Base-by-base conservation (phyloP, 139 green algal species). In the Nannochloris sp. region DNA sequence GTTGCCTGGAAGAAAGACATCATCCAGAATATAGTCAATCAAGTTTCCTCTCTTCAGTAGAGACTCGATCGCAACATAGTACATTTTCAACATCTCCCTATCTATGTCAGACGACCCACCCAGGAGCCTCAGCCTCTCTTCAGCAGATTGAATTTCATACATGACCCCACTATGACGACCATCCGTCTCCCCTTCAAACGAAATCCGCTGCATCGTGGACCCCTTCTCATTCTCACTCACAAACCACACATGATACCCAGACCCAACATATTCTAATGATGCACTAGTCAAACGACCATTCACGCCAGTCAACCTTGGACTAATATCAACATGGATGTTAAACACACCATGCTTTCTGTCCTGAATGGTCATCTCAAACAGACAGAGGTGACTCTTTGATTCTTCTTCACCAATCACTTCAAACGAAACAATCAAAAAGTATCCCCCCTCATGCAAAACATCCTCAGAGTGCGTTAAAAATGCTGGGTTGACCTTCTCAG, bases 401-500 rank as follows among this genome's bases (percentile, higher is more conserved):
- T 53, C 46, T 23, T 23, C 46, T 53, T 1, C 46, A 2, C 17
- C 46, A 53, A 28, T 23, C 46, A 23, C 5, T 6, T 20, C n/a
- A 53, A 53, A 53, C 4, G 46, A 23, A 3, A 2, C 46, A 53
- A 53, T 53, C 14, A 71, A 44, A 55, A 76, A 62, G 20, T 33
- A 76, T 57, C 53, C 59, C 56, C 31, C 36, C 0, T 56, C 62
- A 63, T 76, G 56, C 45, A 76, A 26, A 28, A 63, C 56, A 48
- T 76, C 69, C 13, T 29, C 69, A 28, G 46, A 53, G 12, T 23
- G 16, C 17, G 46, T 53, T 11, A 53, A 11, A 26, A 2, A 28
- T 9, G 16, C 6, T 28, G 46, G 17, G 12, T 1, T 50, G 4
- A 49, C 12, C 20, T 17, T 2, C 12, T 5, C 46, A 11, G 62